These are phyloP conservation scores for Tremella yokohamensis DNA, from an alignment of 768 basidiomycete species.

Conservation along the genomic window DNA sequence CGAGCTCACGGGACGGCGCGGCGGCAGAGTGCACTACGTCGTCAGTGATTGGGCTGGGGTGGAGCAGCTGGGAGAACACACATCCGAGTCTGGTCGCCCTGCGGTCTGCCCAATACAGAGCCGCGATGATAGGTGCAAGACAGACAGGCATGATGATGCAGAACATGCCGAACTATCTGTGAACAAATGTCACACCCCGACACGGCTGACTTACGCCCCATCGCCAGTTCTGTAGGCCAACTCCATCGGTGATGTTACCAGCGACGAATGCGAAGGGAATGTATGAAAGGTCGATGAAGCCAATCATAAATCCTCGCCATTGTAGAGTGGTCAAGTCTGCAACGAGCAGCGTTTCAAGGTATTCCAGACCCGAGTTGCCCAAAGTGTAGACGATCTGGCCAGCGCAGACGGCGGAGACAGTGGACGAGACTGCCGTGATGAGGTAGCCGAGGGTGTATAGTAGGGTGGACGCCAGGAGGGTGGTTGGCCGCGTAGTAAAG, in stretches of 20 bases:
- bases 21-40: neutral
- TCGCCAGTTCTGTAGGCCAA: slow-evolving; percentile 44
- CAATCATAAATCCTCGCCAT: slow-evolving; percentile 46
- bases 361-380: slow-evolving; percentile 41
- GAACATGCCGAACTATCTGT: slow-evolving; percentile 40
- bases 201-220: slow-evolving; percentile 40
- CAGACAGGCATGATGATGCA: slow-evolving; percentile 44
- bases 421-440: slow-evolving; percentile 39
- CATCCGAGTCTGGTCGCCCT: slow-evolving; percentile 36
- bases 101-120: slow-evolving; percentile 44
- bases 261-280: slow-evolving; percentile 45
- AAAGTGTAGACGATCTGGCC: slow-evolving; percentile 40
- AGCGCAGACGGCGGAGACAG: slow-evolving; percentile 28
- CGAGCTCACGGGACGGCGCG: no score
- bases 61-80: slow-evolving; percentile 21
- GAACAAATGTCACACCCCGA: neutral
- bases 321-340: slow-evolving; percentile 49
- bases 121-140: slow-evolving; percentile 34
- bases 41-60: slow-evolving; percentile 11
- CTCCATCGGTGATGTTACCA: slow-evolving; percentile 37
- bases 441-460: slow-evolving; percentile 47
- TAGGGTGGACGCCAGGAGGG: slow-evolving; percentile 26
- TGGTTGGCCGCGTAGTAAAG: slow-evolving; percentile 16
- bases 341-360: slow-evolving; percentile 31
- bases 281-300: slow-evolving; percentile 39